A percentile compares a stretch with the other conserved stretches of the same genome.
These are phyloP conservation scores for Microdochium bolleyi DNA, from an alignment of 2,329 filamentous ascomycete species.

Conservation along the genomic window DNA sequence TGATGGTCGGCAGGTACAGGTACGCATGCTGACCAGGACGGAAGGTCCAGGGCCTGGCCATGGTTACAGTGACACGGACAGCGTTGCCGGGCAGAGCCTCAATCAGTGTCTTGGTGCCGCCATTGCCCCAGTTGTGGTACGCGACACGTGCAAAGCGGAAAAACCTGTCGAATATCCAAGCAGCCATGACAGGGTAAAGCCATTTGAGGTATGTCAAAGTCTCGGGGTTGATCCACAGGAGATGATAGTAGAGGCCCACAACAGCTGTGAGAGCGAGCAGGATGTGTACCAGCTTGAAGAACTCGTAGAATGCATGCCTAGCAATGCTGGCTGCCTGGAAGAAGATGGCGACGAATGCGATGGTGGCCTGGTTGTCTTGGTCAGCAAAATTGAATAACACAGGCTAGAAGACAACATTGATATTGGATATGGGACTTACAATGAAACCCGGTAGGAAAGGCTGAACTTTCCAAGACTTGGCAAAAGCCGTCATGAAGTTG, in stretches of 20 bases:
- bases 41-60: constrained; percentile 72
- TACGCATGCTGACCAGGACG: constrained; percentile 72
- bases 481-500: constrained; percentile 21
- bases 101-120: constrained; percentile 60
- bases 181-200: constrained; percentile 51
- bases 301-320: constrained; percentile 73
- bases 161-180: constrained; percentile 60
- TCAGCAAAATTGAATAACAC: not conserved
- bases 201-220: constrained; percentile 22
- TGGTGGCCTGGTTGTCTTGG: constrained; percentile 35
- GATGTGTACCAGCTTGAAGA: constrained; percentile 68
- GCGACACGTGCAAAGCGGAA: constrained; percentile 51
- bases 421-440: constrained; percentile 30
- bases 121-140: constrained; percentile 59
- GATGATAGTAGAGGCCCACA: constrained; percentile 60
- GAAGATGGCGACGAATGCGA: constrained; percentile 53
- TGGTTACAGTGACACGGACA: constrained; percentile 62
- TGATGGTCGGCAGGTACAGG: constrained; percentile 66
- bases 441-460: constrained; percentile 49
- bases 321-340: constrained; percentile 64
- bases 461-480: constrained; percentile 28
- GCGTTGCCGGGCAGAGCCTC: constrained; percentile 73
- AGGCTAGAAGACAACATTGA: not conserved
- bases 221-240: constrained; percentile 44
- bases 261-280: constrained; percentile 50